Conservation (phyloP, 164 flowering plant species). For the Nymphaea thermarum region DNA sequence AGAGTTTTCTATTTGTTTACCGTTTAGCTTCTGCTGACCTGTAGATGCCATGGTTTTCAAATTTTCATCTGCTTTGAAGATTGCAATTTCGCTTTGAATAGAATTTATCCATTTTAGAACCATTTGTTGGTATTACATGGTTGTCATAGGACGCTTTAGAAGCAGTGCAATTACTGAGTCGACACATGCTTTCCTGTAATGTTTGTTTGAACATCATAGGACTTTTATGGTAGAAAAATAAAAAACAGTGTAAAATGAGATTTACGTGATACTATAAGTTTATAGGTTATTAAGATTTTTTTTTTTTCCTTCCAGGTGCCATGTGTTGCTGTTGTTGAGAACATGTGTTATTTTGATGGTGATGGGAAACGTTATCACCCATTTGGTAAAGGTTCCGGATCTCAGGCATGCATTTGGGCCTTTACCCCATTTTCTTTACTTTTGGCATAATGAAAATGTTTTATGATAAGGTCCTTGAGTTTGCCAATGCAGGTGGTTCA, state of each 20-base stretch:
- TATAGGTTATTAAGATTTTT: background rate
- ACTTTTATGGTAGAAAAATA: no score
- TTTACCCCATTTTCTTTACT: background rate
- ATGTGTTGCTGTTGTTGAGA: constrained; percentile 97
- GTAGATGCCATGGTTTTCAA: background rate
- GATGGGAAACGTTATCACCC: constrained; percentile 96
- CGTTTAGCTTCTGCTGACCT: background rate
- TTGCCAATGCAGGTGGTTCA: constrained; percentile 67
- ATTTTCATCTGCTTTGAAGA: background rate
- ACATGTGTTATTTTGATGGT: constrained; percentile 98
- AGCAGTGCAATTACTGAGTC: no score
- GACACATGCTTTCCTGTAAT: no score
- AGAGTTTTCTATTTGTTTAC: background rate
- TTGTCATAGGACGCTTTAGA: no score
- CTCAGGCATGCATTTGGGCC: constrained; percentile 50
- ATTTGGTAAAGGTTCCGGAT: constrained; percentile 95
- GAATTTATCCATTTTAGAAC: no score
- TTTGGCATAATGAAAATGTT: background rate
- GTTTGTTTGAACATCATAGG: no score
- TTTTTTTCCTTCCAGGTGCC: constrained; percentile 71
- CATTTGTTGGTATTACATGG: no score
- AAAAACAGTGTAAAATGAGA: no score
- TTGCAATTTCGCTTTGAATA: no score
- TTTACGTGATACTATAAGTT: no score
- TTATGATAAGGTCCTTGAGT: constrained; percentile 1